A percentile compares a stretch with the other conserved stretches of the same genome.
Evolutionary conservation across 768 basidiomycete species (phyloP).

Genomic region (Collybiopsis luxurians): DNA sequence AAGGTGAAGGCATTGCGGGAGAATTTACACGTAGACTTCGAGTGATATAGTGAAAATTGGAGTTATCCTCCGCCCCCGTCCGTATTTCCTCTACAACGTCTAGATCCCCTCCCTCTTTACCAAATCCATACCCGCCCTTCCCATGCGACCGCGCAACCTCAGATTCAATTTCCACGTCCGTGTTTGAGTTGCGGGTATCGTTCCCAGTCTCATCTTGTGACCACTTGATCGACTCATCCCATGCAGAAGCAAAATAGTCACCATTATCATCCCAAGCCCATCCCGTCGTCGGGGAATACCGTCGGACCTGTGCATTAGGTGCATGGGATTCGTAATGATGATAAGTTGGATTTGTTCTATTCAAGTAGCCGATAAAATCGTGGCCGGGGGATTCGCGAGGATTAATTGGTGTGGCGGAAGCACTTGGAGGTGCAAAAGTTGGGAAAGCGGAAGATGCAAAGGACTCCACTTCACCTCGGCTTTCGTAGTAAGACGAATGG

Average conservation of each 20-base stretch:
- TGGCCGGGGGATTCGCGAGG: slow-evolving; percentile 11
- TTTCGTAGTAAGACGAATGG: slow-evolving; percentile 7
- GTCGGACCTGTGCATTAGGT: neutral
- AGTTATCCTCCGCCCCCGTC: neutral
- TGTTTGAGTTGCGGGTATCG: slow-evolving; percentile 2
- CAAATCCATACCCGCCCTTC: neutral
- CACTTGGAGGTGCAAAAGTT: slow-evolving; percentile 14
- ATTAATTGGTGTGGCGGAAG: slow-evolving; percentile 5
- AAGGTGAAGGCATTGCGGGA: neutral
- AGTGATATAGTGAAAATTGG: slow-evolving; percentile 1
- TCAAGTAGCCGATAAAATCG: slow-evolving; percentile 4
- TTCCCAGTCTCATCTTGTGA: slow-evolving; percentile 8
- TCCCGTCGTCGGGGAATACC: slow-evolving; percentile 5
- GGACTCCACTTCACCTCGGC: slow-evolving; percentile 18
- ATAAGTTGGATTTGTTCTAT: neutral
- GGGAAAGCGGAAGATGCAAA: slow-evolving; percentile 31
- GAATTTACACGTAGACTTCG: neutral
- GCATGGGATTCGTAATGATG: neutral
- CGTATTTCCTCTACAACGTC: neutral
- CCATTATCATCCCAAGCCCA: slow-evolving; percentile 5
- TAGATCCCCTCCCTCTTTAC: neutral
- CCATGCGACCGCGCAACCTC: slow-evolving; percentile 7
- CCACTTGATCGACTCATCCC: neutral
- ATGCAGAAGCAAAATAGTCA: neutral
- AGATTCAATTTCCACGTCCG: slow-evolving; percentile 6